Evolutionary conservation across 257 asterid genomes (phyloP).

Genomic region (Solanum tarijense): DNA sequence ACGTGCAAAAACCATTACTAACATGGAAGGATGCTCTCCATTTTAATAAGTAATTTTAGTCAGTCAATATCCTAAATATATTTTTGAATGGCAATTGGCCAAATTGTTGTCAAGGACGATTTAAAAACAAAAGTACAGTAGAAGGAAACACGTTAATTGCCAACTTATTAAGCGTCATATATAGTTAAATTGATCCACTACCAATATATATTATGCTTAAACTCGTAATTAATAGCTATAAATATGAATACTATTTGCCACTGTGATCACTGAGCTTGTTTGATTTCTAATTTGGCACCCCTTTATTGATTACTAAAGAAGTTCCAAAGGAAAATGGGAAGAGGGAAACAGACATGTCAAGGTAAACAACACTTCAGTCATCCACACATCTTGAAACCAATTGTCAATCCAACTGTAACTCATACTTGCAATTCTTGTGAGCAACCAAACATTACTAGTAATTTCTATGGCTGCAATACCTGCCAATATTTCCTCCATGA

Average conservation of each 20-base stretch:
- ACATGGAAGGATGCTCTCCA: not conserved
- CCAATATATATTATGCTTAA: not conserved
- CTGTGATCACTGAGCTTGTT: not conserved
- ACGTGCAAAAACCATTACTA: not conserved
- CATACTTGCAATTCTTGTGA: slow-evolving; percentile 44
- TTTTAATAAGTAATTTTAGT: too few species aligned
- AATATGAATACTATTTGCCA: not conserved
- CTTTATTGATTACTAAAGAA: not conserved
- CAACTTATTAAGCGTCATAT: not conserved
- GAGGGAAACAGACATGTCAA: not conserved
- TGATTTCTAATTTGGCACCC: not conserved
- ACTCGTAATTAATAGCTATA: not conserved
- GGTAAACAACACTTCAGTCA: slow-evolving; percentile 38
- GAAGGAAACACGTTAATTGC: not conserved
- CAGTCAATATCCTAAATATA: not conserved
- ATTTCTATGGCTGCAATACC: slow-evolving; percentile 10
- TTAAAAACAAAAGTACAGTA: not conserved
- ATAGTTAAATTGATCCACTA: not conserved
- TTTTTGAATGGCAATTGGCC: not conserved
- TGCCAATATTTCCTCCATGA: slow-evolving; percentile 42
- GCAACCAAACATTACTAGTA: slow-evolving; percentile 1
- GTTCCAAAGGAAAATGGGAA: not conserved
- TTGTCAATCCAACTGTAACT: slow-evolving; percentile 5
- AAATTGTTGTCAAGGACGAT: not conserved
- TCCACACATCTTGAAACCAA: slow-evolving; percentile 26